A percentile compares a stretch with the other conserved stretches of the same genome.
Conservation (phyloP, 306 rosid genomes). For the Malus fusca region DNA sequence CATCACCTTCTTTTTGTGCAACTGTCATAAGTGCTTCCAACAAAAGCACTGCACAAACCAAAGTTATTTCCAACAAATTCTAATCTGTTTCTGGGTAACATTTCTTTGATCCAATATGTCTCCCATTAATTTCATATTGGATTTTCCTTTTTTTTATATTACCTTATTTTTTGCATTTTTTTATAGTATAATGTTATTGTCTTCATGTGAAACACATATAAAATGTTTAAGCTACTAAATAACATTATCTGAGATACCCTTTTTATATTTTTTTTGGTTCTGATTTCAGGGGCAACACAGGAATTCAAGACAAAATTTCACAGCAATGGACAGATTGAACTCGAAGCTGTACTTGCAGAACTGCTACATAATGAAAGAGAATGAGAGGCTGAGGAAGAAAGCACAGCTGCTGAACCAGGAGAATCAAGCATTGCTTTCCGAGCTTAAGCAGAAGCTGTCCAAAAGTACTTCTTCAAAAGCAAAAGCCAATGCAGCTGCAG, state of each 20-base stretch:
- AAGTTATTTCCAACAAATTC: background rate
- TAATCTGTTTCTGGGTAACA: slow-evolving; percentile 6
- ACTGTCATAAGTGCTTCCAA: slow-evolving; percentile 34
- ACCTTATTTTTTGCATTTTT: background rate
- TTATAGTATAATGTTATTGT: slow-evolving; percentile 9
- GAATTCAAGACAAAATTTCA: background rate
- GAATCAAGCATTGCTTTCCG: slow-evolving; percentile 81
- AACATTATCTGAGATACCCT: background rate
- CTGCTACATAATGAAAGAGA: slow-evolving; percentile 95
- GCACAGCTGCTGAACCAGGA: slow-evolving; percentile 93
- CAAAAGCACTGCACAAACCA: slow-evolving; percentile 27
- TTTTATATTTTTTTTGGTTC: slow-evolving; percentile 8
- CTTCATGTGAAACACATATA: background rate
- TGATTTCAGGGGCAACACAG: slow-evolving; percentile 27
- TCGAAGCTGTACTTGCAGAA: slow-evolving; percentile 88
- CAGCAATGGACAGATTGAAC: slow-evolving; percentile 81
- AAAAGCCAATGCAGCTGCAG: slow-evolving; percentile 26
- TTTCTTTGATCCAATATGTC: background rate
- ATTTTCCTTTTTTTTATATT: background rate
- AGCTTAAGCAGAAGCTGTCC: slow-evolving; percentile 82
- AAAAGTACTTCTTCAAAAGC: slow-evolving; percentile 33
- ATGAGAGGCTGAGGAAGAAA: slow-evolving; percentile 91
- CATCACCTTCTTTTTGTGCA: slow-evolving; percentile 29
- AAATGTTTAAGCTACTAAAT: background rate
- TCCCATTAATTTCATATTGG: background rate